phyloP scores from a whole-genome alignment of 2,329 filamentous ascomycete genomes.

The Tricladium varicosporioides region DNA sequence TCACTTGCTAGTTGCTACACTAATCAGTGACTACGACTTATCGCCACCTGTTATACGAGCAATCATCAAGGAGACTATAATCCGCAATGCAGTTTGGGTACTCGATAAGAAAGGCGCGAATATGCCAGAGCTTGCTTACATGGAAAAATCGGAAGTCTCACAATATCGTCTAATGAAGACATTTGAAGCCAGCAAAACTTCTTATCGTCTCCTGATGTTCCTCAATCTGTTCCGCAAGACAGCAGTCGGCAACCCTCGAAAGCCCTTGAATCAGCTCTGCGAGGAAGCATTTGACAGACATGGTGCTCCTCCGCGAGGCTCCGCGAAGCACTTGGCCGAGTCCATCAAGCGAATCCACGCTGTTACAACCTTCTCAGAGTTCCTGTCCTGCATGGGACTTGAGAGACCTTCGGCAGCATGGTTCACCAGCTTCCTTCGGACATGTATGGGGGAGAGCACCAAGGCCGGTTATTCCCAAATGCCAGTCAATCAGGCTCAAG shows the following conservation, averaged over 20 bases:
- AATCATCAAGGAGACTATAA: slow-evolving; percentile 48
- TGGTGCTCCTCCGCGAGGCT: slow-evolving; percentile 43
- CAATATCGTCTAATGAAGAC: slow-evolving; percentile 46
- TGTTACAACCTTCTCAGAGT: slow-evolving; percentile 42
- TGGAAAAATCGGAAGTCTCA: slow-evolving; percentile 42
- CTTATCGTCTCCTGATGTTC: slow-evolving; percentile 53
- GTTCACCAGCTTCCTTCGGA: slow-evolving; percentile 37
- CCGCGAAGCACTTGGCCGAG: slow-evolving; percentile 40
- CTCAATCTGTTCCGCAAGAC: slow-evolving; percentile 47
- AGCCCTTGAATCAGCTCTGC: slow-evolving; percentile 39
- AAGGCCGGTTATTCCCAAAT: slow-evolving; percentile 35
- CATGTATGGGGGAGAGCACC: slow-evolving; percentile 36
- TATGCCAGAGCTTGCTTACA: slow-evolving; percentile 45
- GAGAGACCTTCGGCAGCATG: slow-evolving; percentile 18
- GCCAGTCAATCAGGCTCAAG: slow-evolving; percentile 20
- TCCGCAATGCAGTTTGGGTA: slow-evolving; percentile 51
- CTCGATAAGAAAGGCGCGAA: slow-evolving; percentile 35
- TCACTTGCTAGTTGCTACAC: slow-evolving; percentile 45
- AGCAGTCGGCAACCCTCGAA: slow-evolving; percentile 38
- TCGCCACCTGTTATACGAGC: slow-evolving; percentile 39
- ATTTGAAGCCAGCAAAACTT: slow-evolving; percentile 45
- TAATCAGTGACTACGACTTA: slow-evolving; percentile 44
- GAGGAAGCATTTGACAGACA: slow-evolving; percentile 46
- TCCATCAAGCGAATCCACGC: slow-evolving; percentile 43
- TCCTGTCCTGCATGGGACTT: slow-evolving; percentile 45